phyloP scores from a whole-genome alignment of 2,329 filamentous ascomycete species.

The Bipolaris bicolor region DNA sequence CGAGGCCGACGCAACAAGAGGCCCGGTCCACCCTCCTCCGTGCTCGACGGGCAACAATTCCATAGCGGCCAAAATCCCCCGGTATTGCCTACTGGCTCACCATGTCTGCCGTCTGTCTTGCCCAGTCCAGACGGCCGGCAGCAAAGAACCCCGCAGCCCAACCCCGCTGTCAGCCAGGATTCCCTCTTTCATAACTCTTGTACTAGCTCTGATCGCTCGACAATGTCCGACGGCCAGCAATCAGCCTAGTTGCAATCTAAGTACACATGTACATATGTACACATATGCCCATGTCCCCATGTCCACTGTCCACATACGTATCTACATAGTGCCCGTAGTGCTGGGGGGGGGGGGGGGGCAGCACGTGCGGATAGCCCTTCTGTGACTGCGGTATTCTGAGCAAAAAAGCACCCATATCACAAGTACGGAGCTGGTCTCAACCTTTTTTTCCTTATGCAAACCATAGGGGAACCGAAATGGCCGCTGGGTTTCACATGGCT shows the following conservation, averaged over 20 bases:
- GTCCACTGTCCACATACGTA: not conserved
- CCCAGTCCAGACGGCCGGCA: too few relatives aligned
- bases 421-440: not conserved
- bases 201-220: not conserved
- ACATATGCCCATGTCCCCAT: not conserved
- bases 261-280: too few relatives aligned
- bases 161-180: not conserved
- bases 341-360: not conserved
- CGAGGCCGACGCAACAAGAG: not conserved
- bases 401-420: slow-evolving; percentile 7
- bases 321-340: not conserved
- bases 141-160: not conserved
- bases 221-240: not conserved
- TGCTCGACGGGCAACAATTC: not conserved
- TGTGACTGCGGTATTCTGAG: slow-evolving; percentile 1
- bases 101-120: slow-evolving; percentile 6
- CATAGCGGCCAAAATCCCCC: not conserved
- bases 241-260: not conserved
- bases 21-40: not conserved
- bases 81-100: slow-evolving; percentile 18
- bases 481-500: slow-evolving; percentile 24
- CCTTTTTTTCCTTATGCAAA: not conserved
- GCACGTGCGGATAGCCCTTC: slow-evolving; percentile 5
- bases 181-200: not conserved
- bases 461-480: slow-evolving; percentile 28